These are phyloP conservation scores for Suhomyces sp. DNA, from an alignment of 805 yeast genomes.

Conservation along the genomic window DNA sequence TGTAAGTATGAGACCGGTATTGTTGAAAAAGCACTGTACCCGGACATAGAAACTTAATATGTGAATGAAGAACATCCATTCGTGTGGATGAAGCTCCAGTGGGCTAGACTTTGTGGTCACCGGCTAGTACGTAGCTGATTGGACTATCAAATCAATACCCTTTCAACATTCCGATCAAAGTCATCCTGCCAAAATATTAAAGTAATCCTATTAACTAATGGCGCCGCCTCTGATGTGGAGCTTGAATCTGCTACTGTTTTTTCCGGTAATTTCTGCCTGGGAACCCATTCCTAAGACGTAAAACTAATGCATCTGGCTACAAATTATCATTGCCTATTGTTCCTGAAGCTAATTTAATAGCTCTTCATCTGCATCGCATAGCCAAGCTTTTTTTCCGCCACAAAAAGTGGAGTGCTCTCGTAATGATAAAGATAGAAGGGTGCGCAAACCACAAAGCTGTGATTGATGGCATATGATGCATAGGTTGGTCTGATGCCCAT, in stretches of 20 bases:
- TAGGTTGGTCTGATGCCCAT: neutral
- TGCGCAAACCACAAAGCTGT: neutral
- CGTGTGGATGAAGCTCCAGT: neutral
- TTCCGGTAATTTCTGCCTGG: neutral
- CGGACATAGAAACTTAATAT: neutral
- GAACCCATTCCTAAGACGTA: neutral
- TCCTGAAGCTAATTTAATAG: neutral
- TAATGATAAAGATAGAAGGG: neutral
- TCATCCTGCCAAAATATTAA: too few species aligned
- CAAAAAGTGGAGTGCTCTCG: neutral
- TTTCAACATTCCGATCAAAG: neutral
- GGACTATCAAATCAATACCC: too few species aligned
- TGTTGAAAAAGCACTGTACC: neutral
- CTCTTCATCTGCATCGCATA: neutral
- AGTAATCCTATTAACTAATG: neutral
- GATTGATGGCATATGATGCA: neutral
- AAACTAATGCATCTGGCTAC: neutral
- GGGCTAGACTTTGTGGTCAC: neutral
- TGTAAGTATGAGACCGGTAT: neutral
- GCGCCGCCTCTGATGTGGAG: neutral
- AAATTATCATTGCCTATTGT: neutral
- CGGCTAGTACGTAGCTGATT: too few species aligned
- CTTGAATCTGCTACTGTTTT: neutral
- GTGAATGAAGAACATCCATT: neutral
- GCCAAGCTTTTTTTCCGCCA: neutral